A percentile compares a stretch with the other conserved stretches of the same genome.
Conservation (phyloP, 129 eudicot species). For the Rutidosis leptorrhynchoides region DNA sequence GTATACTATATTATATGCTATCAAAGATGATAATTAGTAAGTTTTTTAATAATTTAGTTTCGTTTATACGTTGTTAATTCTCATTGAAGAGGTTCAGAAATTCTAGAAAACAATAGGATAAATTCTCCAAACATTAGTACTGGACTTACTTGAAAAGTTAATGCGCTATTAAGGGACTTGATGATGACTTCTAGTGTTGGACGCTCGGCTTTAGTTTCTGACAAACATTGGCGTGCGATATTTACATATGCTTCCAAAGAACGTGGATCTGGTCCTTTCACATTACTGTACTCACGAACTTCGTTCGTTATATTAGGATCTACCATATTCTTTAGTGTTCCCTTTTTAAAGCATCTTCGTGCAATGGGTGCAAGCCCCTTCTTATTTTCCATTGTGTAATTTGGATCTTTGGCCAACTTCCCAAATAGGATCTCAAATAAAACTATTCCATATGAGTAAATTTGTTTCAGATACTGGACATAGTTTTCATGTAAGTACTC, state of each 20-base stretch:
- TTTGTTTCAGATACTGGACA: neutral
- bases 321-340: neutral
- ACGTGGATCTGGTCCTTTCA: neutral
- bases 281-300: neutral
- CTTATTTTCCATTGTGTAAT: neutral
- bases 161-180: neutral
- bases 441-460: constrained; percentile 5
- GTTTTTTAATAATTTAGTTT: too few species aligned
- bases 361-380: constrained; percentile 15
- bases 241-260: constrained; percentile 2
- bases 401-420: too few species aligned
- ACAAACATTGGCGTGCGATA: constrained; percentile 1
- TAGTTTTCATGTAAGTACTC: too few species aligned
- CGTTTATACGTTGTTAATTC: too few species aligned
- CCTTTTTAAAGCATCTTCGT: neutral
- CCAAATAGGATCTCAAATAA: constrained; percentile 12
- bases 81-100: too few species aligned
- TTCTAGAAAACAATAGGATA: too few species aligned
- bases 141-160: neutral
- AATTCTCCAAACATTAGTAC: too few species aligned
- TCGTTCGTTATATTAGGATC: constrained; percentile 1
- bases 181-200: neutral
- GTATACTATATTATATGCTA: too few species aligned
- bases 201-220: neutral
- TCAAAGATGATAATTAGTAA: too few species aligned